Evolutionary conservation across 2,329 filamentous ascomycete species (phyloP).

Genomic region (Colletotrichum paranaense): DNA sequence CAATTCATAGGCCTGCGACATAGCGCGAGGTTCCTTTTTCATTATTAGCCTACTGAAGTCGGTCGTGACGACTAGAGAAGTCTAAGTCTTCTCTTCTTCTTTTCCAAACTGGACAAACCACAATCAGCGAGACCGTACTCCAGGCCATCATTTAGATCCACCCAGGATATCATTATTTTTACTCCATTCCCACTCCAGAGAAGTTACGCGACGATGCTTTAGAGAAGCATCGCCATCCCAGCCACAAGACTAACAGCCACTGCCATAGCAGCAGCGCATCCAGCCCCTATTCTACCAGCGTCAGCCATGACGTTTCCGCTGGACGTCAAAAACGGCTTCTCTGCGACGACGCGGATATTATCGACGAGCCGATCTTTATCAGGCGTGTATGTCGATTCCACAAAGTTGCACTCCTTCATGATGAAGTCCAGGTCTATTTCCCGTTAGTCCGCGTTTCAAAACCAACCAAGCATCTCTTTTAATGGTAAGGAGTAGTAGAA

Average conservation of each 20-base stretch:
- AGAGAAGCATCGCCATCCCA: constrained; percentile 21
- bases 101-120: no score
- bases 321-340: constrained; percentile 38
- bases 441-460: neutral
- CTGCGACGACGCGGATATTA: constrained; percentile 48
- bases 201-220: neutral
- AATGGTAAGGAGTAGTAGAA: neutral
- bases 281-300: neutral
- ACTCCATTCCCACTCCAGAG: no score
- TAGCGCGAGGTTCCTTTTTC: no score
- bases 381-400: constrained; percentile 42
- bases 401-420: constrained; percentile 49
- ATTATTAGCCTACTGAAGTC: no score
- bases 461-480: no score
- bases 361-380: constrained; percentile 45
- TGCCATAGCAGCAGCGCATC: neutral
- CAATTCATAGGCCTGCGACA: no score
- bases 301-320: constrained; percentile 19
- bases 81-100: no score
- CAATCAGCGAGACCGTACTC: no score
- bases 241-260: constrained; percentile 8
- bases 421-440: constrained; percentile 49
- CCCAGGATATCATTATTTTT: no score
- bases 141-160: no score
- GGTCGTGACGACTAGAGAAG: no score